Percentiles rank a stretch among this genome's conserved stretches.
These are phyloP conservation scores for Teratosphaeria viscida DNA, from an alignment of 2,329 filamentous ascomycete genomes.

Conservation along the genomic window DNA sequence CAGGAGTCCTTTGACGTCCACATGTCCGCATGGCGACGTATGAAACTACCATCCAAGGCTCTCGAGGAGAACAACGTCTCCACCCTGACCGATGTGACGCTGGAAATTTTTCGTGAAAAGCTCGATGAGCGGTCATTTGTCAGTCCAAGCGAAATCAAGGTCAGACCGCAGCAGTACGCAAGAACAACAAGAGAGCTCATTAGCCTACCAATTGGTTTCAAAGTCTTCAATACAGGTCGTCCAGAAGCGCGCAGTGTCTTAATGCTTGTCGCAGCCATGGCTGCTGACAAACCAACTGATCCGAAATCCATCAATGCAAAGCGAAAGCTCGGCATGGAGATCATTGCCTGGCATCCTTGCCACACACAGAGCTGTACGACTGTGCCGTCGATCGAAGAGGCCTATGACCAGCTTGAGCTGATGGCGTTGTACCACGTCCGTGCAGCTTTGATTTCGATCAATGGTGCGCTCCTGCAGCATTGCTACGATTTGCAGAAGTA, in stretches of 20 bases:
- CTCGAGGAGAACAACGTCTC: slow-evolving; percentile 11
- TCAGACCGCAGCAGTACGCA: neutral
- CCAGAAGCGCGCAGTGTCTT: slow-evolving; percentile 12
- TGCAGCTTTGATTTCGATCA: slow-evolving; percentile 10
- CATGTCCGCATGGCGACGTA: slow-evolving; percentile 11
- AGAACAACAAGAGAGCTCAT: neutral
- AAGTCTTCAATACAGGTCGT: slow-evolving; percentile 4
- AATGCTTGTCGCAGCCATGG: slow-evolving; percentile 1
- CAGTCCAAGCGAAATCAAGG: neutral
- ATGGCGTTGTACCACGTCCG: slow-evolving; percentile 12
- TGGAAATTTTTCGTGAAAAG: slow-evolving; percentile 10
- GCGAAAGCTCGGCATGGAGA: slow-evolving; percentile 10
- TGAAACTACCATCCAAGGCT: slow-evolving; percentile 6
- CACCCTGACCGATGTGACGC: slow-evolving; percentile 11
- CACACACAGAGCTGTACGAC: slow-evolving; percentile 8
- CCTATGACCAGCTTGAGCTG: slow-evolving; percentile 9
- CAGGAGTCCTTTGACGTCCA: slow-evolving; percentile 11
- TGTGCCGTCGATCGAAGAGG: slow-evolving; percentile 5
- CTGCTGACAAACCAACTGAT: neutral
- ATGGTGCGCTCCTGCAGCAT: slow-evolving; percentile 3
- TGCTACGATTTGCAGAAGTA: slow-evolving; percentile 3
- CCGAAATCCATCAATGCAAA: neutral
- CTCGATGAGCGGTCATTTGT: slow-evolving; percentile 8
- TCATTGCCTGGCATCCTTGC: slow-evolving; percentile 12
- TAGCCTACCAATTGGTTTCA: slow-evolving; percentile 8